Conservation (phyloP, 768 basidiomycete species). For the Serendipita sp. region DNA sequence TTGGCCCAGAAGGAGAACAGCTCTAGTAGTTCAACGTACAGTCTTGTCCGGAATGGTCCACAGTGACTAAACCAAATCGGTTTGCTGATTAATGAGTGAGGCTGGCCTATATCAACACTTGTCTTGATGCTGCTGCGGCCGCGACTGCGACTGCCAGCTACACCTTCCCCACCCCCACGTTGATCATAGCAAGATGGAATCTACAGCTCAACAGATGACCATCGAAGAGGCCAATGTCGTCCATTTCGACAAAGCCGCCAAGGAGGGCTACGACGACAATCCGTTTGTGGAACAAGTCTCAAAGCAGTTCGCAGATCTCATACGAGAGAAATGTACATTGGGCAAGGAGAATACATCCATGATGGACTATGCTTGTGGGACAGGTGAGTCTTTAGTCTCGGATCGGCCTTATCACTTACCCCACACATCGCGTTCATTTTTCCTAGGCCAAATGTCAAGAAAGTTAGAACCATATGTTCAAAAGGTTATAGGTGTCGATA, state of each 20-base stretch:
- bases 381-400: slow-evolving; percentile 25
- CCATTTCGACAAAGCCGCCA: slow-evolving; percentile 25
- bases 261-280: slow-evolving; percentile 14
- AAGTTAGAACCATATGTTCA: slow-evolving; percentile 43
- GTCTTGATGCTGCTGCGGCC: too few relatives aligned
- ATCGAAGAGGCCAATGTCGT: slow-evolving; percentile 21
- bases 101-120: too few relatives aligned
- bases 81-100: too few relatives aligned
- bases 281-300: slow-evolving; percentile 15
- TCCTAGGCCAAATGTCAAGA: slow-evolving; percentile 43
- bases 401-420: background rate
- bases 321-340: slow-evolving; percentile 29
- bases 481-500: slow-evolving; percentile 55
- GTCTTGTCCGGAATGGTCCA: background rate
- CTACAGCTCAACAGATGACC: background rate
- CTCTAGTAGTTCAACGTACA: background rate
- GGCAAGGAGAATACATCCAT: slow-evolving; percentile 37
- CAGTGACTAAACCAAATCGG: background rate
- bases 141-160: background rate
- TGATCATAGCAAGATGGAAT: background rate
- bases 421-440: background rate
- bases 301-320: slow-evolving; percentile 14
- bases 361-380: slow-evolving; percentile 64
- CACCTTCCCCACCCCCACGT: background rate
- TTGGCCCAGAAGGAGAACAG: background rate